Evolutionary conservation across 768 basidiomycete species (phyloP).

Genomic region (Leccinum longicurvipes): DNA sequence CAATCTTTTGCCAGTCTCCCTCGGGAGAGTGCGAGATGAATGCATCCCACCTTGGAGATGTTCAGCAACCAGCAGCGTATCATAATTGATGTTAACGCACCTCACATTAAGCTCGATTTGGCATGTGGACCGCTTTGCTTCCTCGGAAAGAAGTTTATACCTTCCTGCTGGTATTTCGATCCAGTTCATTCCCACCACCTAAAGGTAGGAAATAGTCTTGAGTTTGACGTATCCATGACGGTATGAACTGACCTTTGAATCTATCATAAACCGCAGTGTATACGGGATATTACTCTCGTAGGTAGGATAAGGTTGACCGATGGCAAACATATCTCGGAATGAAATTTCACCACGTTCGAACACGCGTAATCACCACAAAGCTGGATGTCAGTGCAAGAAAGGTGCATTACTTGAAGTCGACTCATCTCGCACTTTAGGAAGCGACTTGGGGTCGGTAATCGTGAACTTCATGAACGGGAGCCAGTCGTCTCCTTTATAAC

Average conservation of each 20-base stretch:
- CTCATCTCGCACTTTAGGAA: slow-evolving; percentile 93
- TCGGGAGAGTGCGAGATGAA: slow-evolving; percentile 92
- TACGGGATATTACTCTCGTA: slow-evolving; percentile 96
- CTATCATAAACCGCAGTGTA: slow-evolving; percentile 95
- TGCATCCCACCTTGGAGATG: slow-evolving; percentile 59
- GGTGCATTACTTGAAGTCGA: slow-evolving; percentile 22
- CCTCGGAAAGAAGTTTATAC: slow-evolving; percentile 60
- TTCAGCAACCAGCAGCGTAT: slow-evolving; percentile 4
- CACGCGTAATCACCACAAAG: slow-evolving; percentile 41
- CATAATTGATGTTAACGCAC: slow-evolving; percentile 38
- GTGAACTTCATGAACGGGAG: slow-evolving; percentile 85
- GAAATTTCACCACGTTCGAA: slow-evolving; percentile 75
- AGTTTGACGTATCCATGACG: not conserved
- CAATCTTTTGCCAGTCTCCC: slow-evolving; percentile 87
- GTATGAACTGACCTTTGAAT: slow-evolving; percentile 66
- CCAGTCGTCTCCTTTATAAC: slow-evolving; percentile 79
- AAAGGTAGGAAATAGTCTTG: not conserved
- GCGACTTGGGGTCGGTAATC: slow-evolving; percentile 61
- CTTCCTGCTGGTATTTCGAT: slow-evolving; percentile 85
- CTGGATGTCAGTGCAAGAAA: slow-evolving; percentile 12
- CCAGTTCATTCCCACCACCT: slow-evolving; percentile 99
- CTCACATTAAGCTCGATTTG: slow-evolving; percentile 83
- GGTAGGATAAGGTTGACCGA: slow-evolving; percentile 52
- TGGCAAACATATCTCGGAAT: slow-evolving; percentile 58
- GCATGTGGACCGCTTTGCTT: slow-evolving; percentile 70